Evolutionary conservation across 768 basidiomycete species (phyloP), one percentile per base, ranked within the genome.

Genomic region (Pseudohyphozyma bogoriensis): DNA sequence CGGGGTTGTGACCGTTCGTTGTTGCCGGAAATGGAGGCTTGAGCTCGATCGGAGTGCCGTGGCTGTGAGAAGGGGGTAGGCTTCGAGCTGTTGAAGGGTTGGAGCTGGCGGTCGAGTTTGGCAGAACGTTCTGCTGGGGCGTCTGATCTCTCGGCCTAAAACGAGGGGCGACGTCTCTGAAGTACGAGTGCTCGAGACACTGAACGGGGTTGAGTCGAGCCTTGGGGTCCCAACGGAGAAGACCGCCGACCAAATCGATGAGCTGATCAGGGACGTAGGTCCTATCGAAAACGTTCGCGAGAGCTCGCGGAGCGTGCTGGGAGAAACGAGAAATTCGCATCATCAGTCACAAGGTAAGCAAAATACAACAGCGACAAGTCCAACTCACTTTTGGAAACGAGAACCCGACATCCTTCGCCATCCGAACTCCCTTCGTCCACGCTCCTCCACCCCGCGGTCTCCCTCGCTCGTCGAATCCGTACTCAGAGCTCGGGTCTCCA

Each of bases 171-270:
- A 76, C 88, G 74, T 95, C 88, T 60, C 80, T 79, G 58, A 96
- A 82, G 77, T 97, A 99, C 18, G 83, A 79, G 73, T 96, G 91
- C 35, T 89, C 82, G 63, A 95, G 76, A 72, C 91, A 93, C 72
- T 92, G 82, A 51, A 80, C 80, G 59, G 88, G 86, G 2, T 91
- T 95, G 51, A 96, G 78, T 32, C 95, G 85, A 51, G 80, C 78
- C 42, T 83, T 83, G 29, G 95, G 92, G 69, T 97, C 89, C 75
- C 95, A 97, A 69, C 83, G 86, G 62, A 99, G 81, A 20, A 96
- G 79, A 71, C 93, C 89, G 51, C 83, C 79, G 71, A 99, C 95
- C 75, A 89, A 92, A 70, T 95, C 85, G 70, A 99, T 78, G 53
- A 99, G 79, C 82, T 87, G 61, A 55, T 79, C 75, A 6, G 92